These are phyloP conservation scores for Termitomyces sp. DNA, from an alignment of 768 basidiomycete species.

Conservation along the genomic window DNA sequence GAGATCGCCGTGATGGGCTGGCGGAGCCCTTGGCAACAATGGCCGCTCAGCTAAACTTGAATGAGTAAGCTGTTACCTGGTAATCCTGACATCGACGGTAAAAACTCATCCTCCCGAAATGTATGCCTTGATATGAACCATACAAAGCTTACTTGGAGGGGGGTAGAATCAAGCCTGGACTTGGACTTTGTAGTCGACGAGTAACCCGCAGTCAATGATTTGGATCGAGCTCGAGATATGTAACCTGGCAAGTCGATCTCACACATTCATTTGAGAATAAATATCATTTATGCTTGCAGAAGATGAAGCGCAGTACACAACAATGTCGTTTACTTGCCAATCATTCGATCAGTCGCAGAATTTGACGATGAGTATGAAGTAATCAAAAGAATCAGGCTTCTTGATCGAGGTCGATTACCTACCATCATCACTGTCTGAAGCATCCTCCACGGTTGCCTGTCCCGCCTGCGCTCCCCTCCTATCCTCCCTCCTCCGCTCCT, in stretches of 20 bases:
- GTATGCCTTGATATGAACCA: neutral
- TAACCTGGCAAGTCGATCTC: neutral
- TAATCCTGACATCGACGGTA: too few relatives aligned
- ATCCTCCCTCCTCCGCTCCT: slow-evolving; percentile 32
- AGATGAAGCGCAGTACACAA: neutral
- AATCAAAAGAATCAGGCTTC: neutral
- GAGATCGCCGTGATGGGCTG: too few relatives aligned
- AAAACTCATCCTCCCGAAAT: neutral
- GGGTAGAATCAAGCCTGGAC: neutral
- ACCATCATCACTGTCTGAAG: neutral
- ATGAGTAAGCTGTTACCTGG: too few relatives aligned
- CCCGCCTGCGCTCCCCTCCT: neutral
- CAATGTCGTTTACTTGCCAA: too few relatives aligned
- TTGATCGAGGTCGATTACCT: neutral
- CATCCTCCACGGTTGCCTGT: slow-evolving; percentile 11
- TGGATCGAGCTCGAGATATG: too few relatives aligned
- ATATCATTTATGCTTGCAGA: too few relatives aligned
- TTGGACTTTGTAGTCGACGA: too few relatives aligned
- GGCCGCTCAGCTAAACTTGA: neutral
- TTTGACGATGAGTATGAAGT: too few relatives aligned
- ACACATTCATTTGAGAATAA: too few relatives aligned
- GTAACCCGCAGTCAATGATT: neutral
- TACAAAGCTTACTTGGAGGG: neutral
- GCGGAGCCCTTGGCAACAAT: too few relatives aligned
- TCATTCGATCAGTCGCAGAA: too few relatives aligned